phyloP scores from a whole-genome alignment of 768 basidiomycete genomes.

The Tephrocybe sp. region DNA sequence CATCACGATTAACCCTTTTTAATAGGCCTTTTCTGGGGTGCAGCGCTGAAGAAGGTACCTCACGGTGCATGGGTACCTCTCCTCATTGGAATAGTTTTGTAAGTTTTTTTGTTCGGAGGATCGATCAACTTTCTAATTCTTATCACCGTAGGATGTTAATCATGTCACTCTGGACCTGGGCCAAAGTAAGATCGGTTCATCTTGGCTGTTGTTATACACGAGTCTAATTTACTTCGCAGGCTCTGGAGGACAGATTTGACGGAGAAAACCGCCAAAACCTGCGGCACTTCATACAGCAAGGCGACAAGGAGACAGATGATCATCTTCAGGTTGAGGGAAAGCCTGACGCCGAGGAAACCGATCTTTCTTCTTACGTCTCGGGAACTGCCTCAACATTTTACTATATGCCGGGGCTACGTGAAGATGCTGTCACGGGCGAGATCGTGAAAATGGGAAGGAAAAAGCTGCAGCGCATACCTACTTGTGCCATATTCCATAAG shows the following conservation, averaged over 20 bases:
- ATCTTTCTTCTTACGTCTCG: not conserved
- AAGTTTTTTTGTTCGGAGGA: constrained; percentile 20
- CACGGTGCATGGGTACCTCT: constrained; percentile 71
- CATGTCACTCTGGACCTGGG: constrained; percentile 72
- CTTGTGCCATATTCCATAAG: constrained; percentile 61
- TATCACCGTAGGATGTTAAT: constrained; percentile 30
- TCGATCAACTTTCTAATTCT: not conserved
- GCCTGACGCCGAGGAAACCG: not conserved
- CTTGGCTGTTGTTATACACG: not conserved
- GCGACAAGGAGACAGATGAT: constrained; percentile 16
- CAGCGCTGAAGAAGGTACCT: constrained; percentile 60
- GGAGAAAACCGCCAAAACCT: constrained; percentile 52
- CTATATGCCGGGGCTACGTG: constrained; percentile 20
- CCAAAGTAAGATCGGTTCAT: constrained; percentile 35
- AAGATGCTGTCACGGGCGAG: constrained; percentile 11
- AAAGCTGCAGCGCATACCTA: constrained; percentile 42
- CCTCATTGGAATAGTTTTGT: constrained; percentile 53
- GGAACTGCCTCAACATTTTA: constrained; percentile 8
- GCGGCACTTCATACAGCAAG: constrained; percentile 51
- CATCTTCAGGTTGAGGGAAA: not conserved
- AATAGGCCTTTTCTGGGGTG: constrained; percentile 60
- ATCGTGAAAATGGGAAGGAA: constrained; percentile 25
- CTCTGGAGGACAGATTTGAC: constrained; percentile 64
- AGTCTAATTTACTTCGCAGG: constrained; percentile 23
- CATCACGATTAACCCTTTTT: not conserved